A percentile compares a stretch with the other conserved stretches of the same genome.
These are phyloP conservation scores for Aspergillus quadricinctus DNA, from an alignment of 2,329 filamentous ascomycete genomes.

Conservation along the genomic window DNA sequence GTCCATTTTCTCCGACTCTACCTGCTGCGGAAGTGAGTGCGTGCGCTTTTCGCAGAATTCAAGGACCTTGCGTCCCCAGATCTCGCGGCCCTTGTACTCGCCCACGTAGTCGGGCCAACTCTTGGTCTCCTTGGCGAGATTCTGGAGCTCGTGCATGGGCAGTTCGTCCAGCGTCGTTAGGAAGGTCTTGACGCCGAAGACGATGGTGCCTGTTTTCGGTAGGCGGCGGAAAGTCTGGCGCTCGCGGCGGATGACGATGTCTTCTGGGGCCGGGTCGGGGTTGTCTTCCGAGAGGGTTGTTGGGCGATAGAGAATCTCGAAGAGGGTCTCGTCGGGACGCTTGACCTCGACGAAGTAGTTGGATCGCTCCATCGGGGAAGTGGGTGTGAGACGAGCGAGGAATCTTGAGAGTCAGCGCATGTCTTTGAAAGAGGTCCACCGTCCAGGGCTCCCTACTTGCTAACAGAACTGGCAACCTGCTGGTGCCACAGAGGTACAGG, in stretches of 20 bases:
- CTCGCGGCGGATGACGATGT: slow-evolving; percentile 48
- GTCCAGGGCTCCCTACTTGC: slow-evolving; percentile 34
- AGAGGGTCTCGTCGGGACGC: slow-evolving; percentile 30
- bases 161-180: slow-evolving; percentile 41
- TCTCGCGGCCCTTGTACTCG: slow-evolving; percentile 42
- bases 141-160: slow-evolving; percentile 37
- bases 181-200: slow-evolving; percentile 49
- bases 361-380: slow-evolving; percentile 45
- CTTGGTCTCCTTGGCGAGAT: slow-evolving; percentile 41
- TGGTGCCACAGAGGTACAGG: slow-evolving; percentile 49
- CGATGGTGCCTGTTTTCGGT: slow-evolving; percentile 40
- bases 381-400: slow-evolving; percentile 42
- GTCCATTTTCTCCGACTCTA: slow-evolving; percentile 9
- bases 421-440: neutral
- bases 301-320: slow-evolving; percentile 44
- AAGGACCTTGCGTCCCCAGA: slow-evolving; percentile 40
- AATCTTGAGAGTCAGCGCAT: slow-evolving; percentile 31
- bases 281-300: slow-evolving; percentile 37
- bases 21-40: neutral
- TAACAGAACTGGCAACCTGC: slow-evolving; percentile 40
- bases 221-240: slow-evolving; percentile 48
- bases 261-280: slow-evolving; percentile 31
- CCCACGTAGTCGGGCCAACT: slow-evolving; percentile 45
- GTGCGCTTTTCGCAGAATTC: slow-evolving; percentile 31
- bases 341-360: slow-evolving; percentile 50